These are phyloP conservation scores for Metarhizium album DNA, from an alignment of 2,329 filamentous ascomycete genomes.

Conservation along the genomic window DNA sequence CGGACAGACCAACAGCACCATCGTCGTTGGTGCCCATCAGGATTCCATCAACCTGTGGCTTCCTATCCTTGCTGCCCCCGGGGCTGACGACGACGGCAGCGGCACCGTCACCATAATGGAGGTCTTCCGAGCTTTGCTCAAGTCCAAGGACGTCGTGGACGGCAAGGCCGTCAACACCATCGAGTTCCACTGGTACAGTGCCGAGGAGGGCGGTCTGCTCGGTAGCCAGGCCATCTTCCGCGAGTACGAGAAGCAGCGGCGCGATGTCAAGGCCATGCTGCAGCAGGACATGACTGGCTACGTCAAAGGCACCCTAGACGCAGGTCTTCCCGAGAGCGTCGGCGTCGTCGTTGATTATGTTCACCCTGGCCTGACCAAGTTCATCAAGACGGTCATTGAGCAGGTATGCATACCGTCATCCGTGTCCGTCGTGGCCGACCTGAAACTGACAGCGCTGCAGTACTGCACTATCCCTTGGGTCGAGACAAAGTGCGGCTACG, in stretches of 20 bases:
- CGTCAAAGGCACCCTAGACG: slow-evolving; percentile 69
- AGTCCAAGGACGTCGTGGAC: slow-evolving; percentile 55
- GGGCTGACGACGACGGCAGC: slow-evolving; percentile 91
- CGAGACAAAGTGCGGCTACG: slow-evolving; percentile 82
- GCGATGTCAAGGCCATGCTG: slow-evolving; percentile 87
- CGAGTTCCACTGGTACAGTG: slow-evolving; percentile 95
- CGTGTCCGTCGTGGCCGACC: not conserved
- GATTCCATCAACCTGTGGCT: slow-evolving; percentile 92
- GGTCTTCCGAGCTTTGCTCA: slow-evolving; percentile 70
- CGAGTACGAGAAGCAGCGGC: slow-evolving; percentile 59
- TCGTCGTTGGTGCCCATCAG: slow-evolving; percentile 86
- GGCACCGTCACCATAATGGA: slow-evolving; percentile 93
- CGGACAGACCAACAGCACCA: slow-evolving; percentile 70
- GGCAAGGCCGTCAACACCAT: slow-evolving; percentile 75
- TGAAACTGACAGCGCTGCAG: slow-evolving; percentile 20
- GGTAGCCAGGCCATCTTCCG: slow-evolving; percentile 86
- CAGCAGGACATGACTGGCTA: slow-evolving; percentile 98
- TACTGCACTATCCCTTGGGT: slow-evolving; percentile 87
- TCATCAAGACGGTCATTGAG: slow-evolving; percentile 81
- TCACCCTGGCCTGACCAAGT: slow-evolving; percentile 68
- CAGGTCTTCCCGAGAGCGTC: slow-evolving; percentile 72
- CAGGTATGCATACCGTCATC: slow-evolving; percentile 20
- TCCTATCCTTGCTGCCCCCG: slow-evolving; percentile 74
- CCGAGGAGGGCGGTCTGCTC: slow-evolving; percentile 78
- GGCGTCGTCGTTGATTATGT: slow-evolving; percentile 92